phyloP scores from a whole-genome alignment of 1,139 yeast species.

The Candida tetrigidarum region DNA sequence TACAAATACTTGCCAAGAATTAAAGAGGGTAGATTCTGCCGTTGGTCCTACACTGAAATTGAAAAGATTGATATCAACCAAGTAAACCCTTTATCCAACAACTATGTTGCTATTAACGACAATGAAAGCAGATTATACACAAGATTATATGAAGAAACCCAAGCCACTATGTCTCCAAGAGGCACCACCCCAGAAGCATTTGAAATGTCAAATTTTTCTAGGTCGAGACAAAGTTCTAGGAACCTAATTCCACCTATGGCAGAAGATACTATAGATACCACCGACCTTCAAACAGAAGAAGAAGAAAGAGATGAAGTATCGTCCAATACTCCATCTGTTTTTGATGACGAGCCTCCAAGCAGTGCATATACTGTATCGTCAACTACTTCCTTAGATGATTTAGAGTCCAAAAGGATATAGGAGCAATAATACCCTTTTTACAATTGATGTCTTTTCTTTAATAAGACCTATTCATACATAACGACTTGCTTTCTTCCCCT shows the following conservation, averaged over 20 bases:
- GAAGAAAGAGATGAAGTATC: constrained; percentile 34
- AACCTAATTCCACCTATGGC: constrained; percentile 19
- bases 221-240: constrained; percentile 40
- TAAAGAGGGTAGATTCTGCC: constrained; percentile 65
- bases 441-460: constrained; percentile 1
- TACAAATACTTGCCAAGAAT: constrained; percentile 75
- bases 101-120: constrained; percentile 17
- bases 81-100: constrained; percentile 37
- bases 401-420: constrained; percentile 19
- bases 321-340: constrained; percentile 46
- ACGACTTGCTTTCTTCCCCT: constrained; percentile 1
- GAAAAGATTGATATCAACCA: constrained; percentile 29
- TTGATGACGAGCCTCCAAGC: constrained; percentile 30
- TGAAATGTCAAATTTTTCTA: constrained; percentile 33
- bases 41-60: constrained; percentile 75
- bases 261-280: constrained; percentile 16
- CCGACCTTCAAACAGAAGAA: constrained; percentile 20
- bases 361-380: constrained; percentile 31
- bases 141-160: constrained; percentile 16
- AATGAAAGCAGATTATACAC: constrained; percentile 15
- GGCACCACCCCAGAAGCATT: constrained; percentile 20
- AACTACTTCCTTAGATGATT: constrained; percentile 37
- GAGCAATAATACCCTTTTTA: background rate
- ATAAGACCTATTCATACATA: background rate
- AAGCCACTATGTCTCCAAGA: constrained; percentile 8